These are phyloP conservation scores for Gymnopilus dilepis DNA, from an alignment of 768 basidiomycete species.

Conservation along the genomic window DNA sequence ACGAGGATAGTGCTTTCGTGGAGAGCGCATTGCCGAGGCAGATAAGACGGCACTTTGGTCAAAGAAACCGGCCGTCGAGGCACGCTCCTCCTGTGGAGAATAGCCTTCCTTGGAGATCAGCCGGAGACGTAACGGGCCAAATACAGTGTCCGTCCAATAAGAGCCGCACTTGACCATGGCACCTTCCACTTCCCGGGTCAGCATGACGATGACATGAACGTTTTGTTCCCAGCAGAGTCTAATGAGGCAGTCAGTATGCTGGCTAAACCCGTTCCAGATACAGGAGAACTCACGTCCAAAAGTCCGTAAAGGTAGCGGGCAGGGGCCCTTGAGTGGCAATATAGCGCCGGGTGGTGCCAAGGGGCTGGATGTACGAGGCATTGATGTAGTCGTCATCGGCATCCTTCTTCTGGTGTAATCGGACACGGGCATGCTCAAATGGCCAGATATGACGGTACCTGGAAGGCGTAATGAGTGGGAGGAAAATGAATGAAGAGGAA, in stretches of 20 bases:
- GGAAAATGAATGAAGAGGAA: slow-evolving; percentile 2
- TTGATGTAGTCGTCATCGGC: slow-evolving; percentile 88
- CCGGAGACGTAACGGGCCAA: slow-evolving; percentile 73
- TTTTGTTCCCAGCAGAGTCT: slow-evolving; percentile 95
- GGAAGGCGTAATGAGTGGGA: slow-evolving; percentile 8
- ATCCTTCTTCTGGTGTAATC: slow-evolving; percentile 49
- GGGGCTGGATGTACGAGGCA: slow-evolving; percentile 90
- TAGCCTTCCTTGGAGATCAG: slow-evolving; percentile 42
- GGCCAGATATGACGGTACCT: slow-evolving; percentile 98
- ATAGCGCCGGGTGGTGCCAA: slow-evolving; percentile 81
- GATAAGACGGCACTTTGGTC: slow-evolving; percentile 22
- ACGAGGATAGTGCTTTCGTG: slow-evolving; percentile 18
- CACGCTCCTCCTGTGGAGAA: slow-evolving; percentile 30
- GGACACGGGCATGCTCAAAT: slow-evolving; percentile 92
- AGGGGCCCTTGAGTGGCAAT: slow-evolving; percentile 97
- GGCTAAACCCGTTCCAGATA: neutral
- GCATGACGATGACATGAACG: slow-evolving; percentile 95
- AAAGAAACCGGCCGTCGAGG: slow-evolving; percentile 42
- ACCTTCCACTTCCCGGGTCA: slow-evolving; percentile 91
- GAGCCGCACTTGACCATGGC: slow-evolving; percentile 88
- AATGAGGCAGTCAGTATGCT: slow-evolving; percentile 7
- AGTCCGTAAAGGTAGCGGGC: slow-evolving; percentile 87
- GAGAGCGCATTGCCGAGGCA: slow-evolving; percentile 13
- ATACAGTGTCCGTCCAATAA: slow-evolving; percentile 79
- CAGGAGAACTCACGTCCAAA: slow-evolving; percentile 79